phyloP scores from a whole-genome alignment of 2,329 filamentous ascomycete genomes.

The Exserohilum turcica region DNA sequence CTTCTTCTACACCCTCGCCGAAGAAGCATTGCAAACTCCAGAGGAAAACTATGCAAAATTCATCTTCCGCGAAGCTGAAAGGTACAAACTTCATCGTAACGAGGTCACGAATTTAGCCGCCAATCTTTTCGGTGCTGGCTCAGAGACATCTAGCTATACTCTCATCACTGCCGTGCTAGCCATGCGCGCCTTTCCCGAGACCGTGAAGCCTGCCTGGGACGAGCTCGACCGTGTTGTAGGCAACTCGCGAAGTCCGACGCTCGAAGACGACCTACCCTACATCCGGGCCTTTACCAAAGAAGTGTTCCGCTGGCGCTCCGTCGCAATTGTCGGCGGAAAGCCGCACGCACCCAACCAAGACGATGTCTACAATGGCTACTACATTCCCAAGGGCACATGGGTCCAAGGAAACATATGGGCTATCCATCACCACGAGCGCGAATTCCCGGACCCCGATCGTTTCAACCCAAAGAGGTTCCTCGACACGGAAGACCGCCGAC shows the following conservation, averaged over 20 bases:
- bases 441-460: slow-evolving; percentile 12
- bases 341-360: slow-evolving; percentile 42
- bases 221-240: slow-evolving; percentile 43
- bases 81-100: slow-evolving; percentile 33
- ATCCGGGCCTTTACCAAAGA: slow-evolving; percentile 48
- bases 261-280: slow-evolving; percentile 42
- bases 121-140: slow-evolving; percentile 40
- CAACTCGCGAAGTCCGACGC: slow-evolving; percentile 35
- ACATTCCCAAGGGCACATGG: slow-evolving; percentile 48
- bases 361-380: slow-evolving; percentile 44
- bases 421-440: slow-evolving; percentile 47
- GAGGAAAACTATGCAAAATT: slow-evolving; percentile 43
- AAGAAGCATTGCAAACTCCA: slow-evolving; percentile 36
- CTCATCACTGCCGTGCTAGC: slow-evolving; percentile 41
- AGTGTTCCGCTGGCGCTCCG: slow-evolving; percentile 40
- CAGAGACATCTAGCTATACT: slow-evolving; percentile 40
- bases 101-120: slow-evolving; percentile 41
- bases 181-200: slow-evolving; percentile 41
- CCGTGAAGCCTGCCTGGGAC: slow-evolving; percentile 35
- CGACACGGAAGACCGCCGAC: slow-evolving; percentile 29
- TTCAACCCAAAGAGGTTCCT: slow-evolving; percentile 11
- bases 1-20: slow-evolving; percentile 43
- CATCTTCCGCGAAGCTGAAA: slow-evolving; percentile 49
- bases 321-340: slow-evolving; percentile 44
- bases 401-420: slow-evolving; percentile 49